These are phyloP conservation scores for Aurinia saxatilis DNA, from an alignment of 345 rosid species.

Conservation along the genomic window DNA sequence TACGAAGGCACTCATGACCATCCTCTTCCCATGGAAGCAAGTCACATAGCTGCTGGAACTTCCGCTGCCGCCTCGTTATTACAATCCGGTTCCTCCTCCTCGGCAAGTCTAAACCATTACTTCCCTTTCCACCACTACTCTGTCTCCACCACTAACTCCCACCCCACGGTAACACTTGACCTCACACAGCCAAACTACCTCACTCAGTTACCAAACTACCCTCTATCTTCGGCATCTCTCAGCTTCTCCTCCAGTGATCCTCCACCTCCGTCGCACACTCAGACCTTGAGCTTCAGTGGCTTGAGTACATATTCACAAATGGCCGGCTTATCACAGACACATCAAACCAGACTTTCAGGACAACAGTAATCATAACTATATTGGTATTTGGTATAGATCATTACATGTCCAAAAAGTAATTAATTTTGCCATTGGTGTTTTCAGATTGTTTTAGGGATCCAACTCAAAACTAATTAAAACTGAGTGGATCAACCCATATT, in stretches of 20 bases:
- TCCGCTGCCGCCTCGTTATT: slow-evolving; percentile 37
- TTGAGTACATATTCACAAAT: slow-evolving; percentile 12
- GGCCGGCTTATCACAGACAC: slow-evolving; percentile 15
- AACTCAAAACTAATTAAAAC: neutral
- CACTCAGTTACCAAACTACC: slow-evolving; percentile 19
- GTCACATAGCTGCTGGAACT: slow-evolving; percentile 39
- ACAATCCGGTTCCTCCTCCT: slow-evolving; percentile 30
- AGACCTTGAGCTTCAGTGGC: slow-evolving; percentile 21
- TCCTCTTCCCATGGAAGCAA: slow-evolving; percentile 36
- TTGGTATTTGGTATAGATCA: neutral
- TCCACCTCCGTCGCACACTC: slow-evolving; percentile 12
- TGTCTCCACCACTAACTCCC: slow-evolving; percentile 41
- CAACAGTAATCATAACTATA: neutral
- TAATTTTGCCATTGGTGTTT: neutral
- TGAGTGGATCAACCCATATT: neutral
- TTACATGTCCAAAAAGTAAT: neutral
- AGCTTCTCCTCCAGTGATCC: slow-evolving; percentile 32
- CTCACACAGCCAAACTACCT: slow-evolving; percentile 37
- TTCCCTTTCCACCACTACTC: slow-evolving; percentile 33
- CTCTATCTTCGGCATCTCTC: slow-evolving; percentile 28
- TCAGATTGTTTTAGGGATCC: neutral
- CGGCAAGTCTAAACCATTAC: slow-evolving; percentile 13
- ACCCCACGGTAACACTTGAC: slow-evolving; percentile 64
- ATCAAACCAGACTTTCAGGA: slow-evolving; percentile 17
- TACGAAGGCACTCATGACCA: slow-evolving; percentile 43